These are phyloP conservation scores for Lasiosphaeria miniovina DNA, from an alignment of 495 filamentous ascomycete genomes.

Conservation along the genomic window DNA sequence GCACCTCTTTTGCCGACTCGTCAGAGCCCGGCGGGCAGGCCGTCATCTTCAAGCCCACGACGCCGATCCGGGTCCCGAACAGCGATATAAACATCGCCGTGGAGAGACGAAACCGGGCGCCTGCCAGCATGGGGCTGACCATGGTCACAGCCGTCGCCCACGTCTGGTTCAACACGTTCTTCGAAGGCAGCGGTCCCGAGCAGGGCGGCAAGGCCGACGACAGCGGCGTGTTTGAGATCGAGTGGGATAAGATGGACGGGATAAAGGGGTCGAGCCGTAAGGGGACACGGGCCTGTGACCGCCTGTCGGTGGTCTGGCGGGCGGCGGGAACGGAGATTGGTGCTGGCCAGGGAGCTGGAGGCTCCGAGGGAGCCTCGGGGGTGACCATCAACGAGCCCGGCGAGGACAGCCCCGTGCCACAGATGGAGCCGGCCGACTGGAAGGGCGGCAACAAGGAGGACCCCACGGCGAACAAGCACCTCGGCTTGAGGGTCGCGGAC, in stretches of 20 bases:
- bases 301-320: constrained; percentile 83
- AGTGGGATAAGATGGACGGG: constrained; percentile 61
- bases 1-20: constrained; percentile 24
- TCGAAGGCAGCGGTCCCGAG: constrained; percentile 77
- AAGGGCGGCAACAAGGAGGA: constrained; percentile 48
- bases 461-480: constrained; percentile 50
- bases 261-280: constrained; percentile 76
- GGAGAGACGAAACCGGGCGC: constrained; percentile 67
- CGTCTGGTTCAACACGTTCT: constrained; percentile 94
- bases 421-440: constrained; percentile 71
- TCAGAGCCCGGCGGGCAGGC: constrained; percentile 53
- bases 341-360: constrained; percentile 16
- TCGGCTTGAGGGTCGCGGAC: constrained; percentile 63
- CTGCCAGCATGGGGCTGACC: constrained; percentile 70
- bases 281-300: constrained; percentile 77
- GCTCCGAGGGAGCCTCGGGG: constrained; percentile 25
- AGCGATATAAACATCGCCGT: constrained; percentile 89
- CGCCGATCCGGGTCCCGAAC: constrained; percentile 62
- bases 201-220: constrained; percentile 45
- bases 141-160: constrained; percentile 93
- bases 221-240: constrained; percentile 55
- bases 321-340: constrained; percentile 24
- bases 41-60: constrained; percentile 71
- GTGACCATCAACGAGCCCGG: constrained; percentile 56
- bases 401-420: constrained; percentile 60